Base-by-base conservation (phyloP, 495 filamentous ascomycete genomes). In the Daldinia loculata region DNA sequence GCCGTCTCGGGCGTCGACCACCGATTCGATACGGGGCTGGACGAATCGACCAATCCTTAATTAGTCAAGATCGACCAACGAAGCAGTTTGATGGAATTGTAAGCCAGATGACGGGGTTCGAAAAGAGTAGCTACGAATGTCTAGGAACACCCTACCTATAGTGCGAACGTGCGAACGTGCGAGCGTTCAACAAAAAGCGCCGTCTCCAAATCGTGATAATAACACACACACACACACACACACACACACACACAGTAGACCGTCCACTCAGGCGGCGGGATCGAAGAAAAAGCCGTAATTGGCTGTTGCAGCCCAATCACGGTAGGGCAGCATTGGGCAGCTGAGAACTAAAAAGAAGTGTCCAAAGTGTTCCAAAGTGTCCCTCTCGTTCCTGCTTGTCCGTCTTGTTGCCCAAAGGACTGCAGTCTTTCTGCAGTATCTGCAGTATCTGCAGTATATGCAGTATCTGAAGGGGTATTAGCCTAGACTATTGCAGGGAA, bases 301-400 rank as follows among this genome's bases (percentile, higher is more conserved):
- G 70, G 70, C 30, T 48, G 26, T 72, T 74, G 71, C 58, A 69
- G 70, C 70, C 70, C 59, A 67, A 72, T 69, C 65, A 65, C 56
- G 58, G 74, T 77, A 77, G 75, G 75, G 75, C 74, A 76, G 56
- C 75, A 74, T 77, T 77, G 74, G 75, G 75, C 75, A 75, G 62
- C 70, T 72, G 69, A 76, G 68, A 51, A 19, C 66, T 61, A 66
- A 32, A 61, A 59, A 71, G 51, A n/a, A 36, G 8, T 39, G 32
- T 34, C 32, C 32, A 34, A 34, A 34, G 32, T 34, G 12, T 14
- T 36, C 34, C 12, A 36, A 12, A 36, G 34, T 45, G 32, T 45
- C 56, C 11, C 63, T 55, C 50, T 66, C 51, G 43, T 55, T 69
- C 52, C 58, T 70, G 66, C 61, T 60, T 67, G 71, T 51, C 34